Percentiles rank a stretch among this genome's conserved stretches.
These are phyloP conservation scores for Camelina sativa DNA, from an alignment of 345 rosid genomes.

Conservation along the genomic window DNA sequence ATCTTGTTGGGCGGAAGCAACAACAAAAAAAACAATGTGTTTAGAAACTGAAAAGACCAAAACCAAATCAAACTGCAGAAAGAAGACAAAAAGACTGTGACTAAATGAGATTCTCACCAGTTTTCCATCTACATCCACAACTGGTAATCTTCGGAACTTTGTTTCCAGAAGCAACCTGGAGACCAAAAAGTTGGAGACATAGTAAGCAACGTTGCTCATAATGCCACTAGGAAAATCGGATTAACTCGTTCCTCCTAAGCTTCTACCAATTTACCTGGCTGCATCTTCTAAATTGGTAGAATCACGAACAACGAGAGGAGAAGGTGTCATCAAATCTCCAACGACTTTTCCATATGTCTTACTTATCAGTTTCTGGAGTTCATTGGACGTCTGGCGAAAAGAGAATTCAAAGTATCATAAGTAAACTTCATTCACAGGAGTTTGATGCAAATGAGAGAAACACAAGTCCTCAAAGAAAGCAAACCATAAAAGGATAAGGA, in stretches of 20 bases:
- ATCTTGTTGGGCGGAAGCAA: constrained; percentile 51
- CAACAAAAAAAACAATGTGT: not conserved
- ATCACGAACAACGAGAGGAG: constrained; percentile 80
- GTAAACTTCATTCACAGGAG: constrained; percentile 2
- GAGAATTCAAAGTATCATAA: not conserved
- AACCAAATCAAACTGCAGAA: not conserved
- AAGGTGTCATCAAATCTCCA: constrained; percentile 94
- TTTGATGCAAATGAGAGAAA: constrained; percentile 3
- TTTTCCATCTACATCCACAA: constrained; percentile 72
- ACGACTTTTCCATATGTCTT: constrained; percentile 86
- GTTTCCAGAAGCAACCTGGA: constrained; percentile 88
- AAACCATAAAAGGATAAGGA: not conserved
- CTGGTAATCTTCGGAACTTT: constrained; percentile 83
- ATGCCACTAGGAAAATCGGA: not conserved
- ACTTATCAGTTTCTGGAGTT: constrained; percentile 73
- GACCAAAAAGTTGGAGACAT: not conserved
- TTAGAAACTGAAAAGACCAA: not conserved
- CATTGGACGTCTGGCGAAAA: constrained; percentile 67
- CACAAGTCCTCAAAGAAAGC: constrained; percentile 6
- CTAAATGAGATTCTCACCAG: constrained; percentile 53
- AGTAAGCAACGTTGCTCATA: constrained; percentile 1
- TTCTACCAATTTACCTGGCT: constrained; percentile 58
- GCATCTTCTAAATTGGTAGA: constrained; percentile 87
- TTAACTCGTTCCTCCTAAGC: not conserved
- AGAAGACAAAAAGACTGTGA: not conserved